These are phyloP conservation scores for Russula foetens DNA, from an alignment of 768 basidiomycete genomes.

Conservation along the genomic window DNA sequence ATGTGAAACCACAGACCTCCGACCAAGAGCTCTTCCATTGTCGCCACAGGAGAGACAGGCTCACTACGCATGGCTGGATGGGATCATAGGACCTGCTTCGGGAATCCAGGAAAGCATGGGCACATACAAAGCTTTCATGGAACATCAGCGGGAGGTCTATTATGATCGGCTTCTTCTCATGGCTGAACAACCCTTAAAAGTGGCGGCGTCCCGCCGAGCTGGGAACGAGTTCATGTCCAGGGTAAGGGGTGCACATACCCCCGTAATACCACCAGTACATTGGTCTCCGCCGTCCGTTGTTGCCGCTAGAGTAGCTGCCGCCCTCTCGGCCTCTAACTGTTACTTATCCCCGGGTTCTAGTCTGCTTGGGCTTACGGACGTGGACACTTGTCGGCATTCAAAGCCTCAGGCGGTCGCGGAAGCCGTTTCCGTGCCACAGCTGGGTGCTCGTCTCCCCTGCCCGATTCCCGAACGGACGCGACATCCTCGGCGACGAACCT, in stretches of 20 bases:
- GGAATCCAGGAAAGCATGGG: conserved; percentile 45
- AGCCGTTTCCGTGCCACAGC: not conserved
- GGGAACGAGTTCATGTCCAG: not conserved
- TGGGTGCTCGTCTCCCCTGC: not conserved
- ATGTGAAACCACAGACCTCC: conserved; percentile 8
- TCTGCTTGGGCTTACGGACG: not conserved
- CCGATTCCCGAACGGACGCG: not conserved
- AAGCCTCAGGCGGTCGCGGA: not conserved
- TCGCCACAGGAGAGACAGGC: conserved; percentile 37
- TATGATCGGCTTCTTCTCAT: conserved; percentile 33
- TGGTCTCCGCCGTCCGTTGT: not conserved
- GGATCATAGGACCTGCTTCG: conserved; percentile 37
- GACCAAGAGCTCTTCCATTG: conserved; percentile 1
- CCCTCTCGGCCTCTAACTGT: not conserved
- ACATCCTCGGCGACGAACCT: conserved; percentile 7
- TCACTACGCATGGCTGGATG: conserved; percentile 44
- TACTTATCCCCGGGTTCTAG: not conserved
- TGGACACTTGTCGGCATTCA: not conserved
- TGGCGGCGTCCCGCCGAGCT: not conserved
- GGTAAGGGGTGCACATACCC: not conserved
- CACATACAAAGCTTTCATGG: conserved; percentile 45
- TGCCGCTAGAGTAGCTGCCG: not conserved
- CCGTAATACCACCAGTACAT: not conserved
- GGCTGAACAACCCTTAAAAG: conserved; percentile 2
- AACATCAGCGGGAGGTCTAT: conserved; percentile 38